These are phyloP conservation scores for Hypoxylon trugodes DNA, from an alignment of 495 filamentous ascomycete genomes.

Conservation along the genomic window DNA sequence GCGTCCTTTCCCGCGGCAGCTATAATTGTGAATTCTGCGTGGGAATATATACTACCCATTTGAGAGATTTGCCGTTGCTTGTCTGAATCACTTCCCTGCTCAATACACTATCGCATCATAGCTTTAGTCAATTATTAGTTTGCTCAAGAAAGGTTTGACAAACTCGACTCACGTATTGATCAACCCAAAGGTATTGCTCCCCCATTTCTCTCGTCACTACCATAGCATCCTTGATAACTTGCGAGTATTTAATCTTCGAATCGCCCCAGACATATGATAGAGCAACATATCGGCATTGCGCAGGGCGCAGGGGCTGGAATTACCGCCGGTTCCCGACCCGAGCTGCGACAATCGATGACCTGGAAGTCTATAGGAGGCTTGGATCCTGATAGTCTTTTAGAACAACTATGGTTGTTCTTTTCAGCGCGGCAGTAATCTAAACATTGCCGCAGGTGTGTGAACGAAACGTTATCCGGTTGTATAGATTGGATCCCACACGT, in stretches of 20 bases:
- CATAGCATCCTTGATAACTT: neutral
- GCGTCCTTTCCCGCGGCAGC: constrained; percentile 40
- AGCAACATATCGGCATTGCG: neutral
- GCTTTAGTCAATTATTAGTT: neutral
- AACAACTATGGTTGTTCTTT: no score
- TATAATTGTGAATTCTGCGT: constrained; percentile 46
- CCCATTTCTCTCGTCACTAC: neutral
- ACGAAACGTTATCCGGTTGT: no score
- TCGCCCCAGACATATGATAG: neutral
- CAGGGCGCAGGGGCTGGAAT: neutral
- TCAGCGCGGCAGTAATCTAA: no score
- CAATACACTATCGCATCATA: constrained; percentile 43
- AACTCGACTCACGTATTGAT: neutral
- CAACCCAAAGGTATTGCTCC: constrained; percentile 12
- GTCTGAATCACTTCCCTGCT: constrained; percentile 41
- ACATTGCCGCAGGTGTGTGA: no score
- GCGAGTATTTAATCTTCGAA: neutral
- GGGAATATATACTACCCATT: constrained; percentile 49
- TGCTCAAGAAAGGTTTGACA: neutral
- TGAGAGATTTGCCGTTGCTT: constrained; percentile 41
- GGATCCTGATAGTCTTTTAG: no score
- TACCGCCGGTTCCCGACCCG: neutral
- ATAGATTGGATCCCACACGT: no score
- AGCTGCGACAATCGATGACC: neutral
- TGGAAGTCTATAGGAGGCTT: neutral